Base-by-base conservation (phyloP, 805 yeast genomes). In the Cephaloascus albidus region DNA sequence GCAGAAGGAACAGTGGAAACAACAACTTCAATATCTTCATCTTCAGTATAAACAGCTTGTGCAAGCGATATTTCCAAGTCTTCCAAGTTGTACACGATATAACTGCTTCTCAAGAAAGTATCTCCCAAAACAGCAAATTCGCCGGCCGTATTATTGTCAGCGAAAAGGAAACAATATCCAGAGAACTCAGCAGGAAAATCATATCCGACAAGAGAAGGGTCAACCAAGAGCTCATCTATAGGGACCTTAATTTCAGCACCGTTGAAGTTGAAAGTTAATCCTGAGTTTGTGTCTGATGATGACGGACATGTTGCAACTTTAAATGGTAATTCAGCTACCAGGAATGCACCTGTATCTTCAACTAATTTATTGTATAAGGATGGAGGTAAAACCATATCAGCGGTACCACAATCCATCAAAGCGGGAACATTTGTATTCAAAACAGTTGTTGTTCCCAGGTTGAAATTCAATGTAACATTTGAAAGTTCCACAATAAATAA, bases 11-110 rank as follows among this genome's bases (percentile, higher is more conserved):
- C 50, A 19, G 55, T 41, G 14, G 35, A 18, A n/a, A 47, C 27
- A 20, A 68, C 58, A 18, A 48, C 51, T 38, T 64, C 64, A 20
- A 68, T 57, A 40, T 67, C 53, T 30, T 34, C 43, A 5, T 36
- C 36, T 31, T 36, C 40, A 20, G 58, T 46, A 40, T 45, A 47
- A 38, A 43, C 45, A 14, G 38, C 54, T 44, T 47, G 55, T 38
- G 49, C 52, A 36, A 47, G 40, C 35, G 43, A 41, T 14, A 49
- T 38, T 5, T 40, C 37, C 14, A 36, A 16, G 20, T 38, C 49
- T 16, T 45, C 50, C 35, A 47, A 36, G 38, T 49, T 45, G 40
- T 42, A 50, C 15, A 45, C 45, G n/a, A 43, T 43, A 33, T 50
- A 50, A 8, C 49, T 46, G 26, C 39, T 33, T 36, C 50, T 46